Percentiles rank a stretch among this genome's conserved stretches.
Evolutionary conservation across 257 asterid genomes (phyloP).

Genomic region (Pogostemon cablin): DNA sequence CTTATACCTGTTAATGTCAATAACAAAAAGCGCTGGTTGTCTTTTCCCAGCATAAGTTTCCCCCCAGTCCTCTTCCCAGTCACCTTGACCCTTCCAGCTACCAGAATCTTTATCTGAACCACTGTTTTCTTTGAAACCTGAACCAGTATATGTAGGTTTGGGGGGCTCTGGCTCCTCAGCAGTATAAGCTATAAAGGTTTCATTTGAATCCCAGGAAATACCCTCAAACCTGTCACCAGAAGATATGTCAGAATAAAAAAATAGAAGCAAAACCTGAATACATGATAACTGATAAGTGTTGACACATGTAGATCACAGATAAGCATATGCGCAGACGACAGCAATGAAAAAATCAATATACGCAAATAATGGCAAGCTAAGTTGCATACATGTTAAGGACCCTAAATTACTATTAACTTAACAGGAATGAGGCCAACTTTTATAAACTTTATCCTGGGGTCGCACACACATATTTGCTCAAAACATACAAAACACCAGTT

Average conservation of each 20-base stretch:
- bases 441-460: background rate
- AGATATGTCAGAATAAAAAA: constrained; percentile 12
- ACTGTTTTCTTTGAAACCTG: constrained; percentile 64
- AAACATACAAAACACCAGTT: background rate
- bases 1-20: constrained; percentile 58
- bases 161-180: constrained; percentile 79
- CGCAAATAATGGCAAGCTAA: background rate
- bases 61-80: constrained; percentile 99
- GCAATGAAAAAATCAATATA: background rate
- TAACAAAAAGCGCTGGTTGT: constrained; percentile 85
- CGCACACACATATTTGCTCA: background rate
- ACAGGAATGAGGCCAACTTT: background rate
- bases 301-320: background rate
- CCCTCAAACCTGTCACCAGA: constrained; percentile 85
- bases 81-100: constrained; percentile 91
- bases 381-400: constrained; percentile 2
- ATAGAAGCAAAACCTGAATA: constrained; percentile 10
- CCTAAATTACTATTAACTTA: background rate
- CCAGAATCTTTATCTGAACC: constrained; percentile 64
- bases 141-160: constrained; percentile 63
- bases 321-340: background rate
- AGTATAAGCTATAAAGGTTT: constrained; percentile 73
- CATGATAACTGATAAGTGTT: background rate
- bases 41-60: constrained; percentile 88
- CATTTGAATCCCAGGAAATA: constrained; percentile 86